Base-by-base conservation (phyloP, 1,284 basidiomycete genomes). In the Tilletia walkeri region DNA sequence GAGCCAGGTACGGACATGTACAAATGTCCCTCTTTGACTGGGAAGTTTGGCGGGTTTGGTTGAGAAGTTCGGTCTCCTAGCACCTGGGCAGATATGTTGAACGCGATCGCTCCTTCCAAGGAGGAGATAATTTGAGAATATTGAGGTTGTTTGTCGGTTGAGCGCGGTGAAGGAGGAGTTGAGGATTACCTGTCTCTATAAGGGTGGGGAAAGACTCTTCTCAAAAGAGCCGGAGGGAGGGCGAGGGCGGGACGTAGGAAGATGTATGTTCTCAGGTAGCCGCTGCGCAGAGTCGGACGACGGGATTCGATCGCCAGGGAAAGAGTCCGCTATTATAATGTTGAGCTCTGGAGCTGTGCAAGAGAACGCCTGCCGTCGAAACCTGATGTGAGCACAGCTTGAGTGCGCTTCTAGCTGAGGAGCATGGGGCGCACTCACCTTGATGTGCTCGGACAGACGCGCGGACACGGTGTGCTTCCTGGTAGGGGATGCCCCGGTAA, bases 1-100 rank as follows among this genome's bases (percentile, higher is more conserved):
- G 59, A 63, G 36, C 59, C 34, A 41, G 30, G 59, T 39, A 39
- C 30, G 30, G 59, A 63, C 59, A 63, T 63, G 59, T 63, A 63
- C 59, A 38, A 63, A 45, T 45, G 41, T 45, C 41, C 41, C 41
- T 45, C 14, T 45, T 45, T 14, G 41, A 45, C 41, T 45, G 41
- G 6, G 9, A 14, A 45, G 41, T 45, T 14, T 7, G 41, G 6
- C 6, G 14, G 41, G 14, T 45, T 34, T 18, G 18, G 12, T 63
- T 20, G 59, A 63, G 36, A 38, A 34, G 56, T 36, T 63, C 36
- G 36, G 20, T 39, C 12, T 34, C 41, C 30, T 38, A 38, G 16
- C 18, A 16, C 6, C 16, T 38, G 59, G n/a, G 59, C 34, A 36
- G 30, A 16, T 6, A 39, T 63, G 14, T 9, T 36, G 30, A 63